phyloP scores from a whole-genome alignment of 345 rosid species.

The Salix exigua region DNA sequence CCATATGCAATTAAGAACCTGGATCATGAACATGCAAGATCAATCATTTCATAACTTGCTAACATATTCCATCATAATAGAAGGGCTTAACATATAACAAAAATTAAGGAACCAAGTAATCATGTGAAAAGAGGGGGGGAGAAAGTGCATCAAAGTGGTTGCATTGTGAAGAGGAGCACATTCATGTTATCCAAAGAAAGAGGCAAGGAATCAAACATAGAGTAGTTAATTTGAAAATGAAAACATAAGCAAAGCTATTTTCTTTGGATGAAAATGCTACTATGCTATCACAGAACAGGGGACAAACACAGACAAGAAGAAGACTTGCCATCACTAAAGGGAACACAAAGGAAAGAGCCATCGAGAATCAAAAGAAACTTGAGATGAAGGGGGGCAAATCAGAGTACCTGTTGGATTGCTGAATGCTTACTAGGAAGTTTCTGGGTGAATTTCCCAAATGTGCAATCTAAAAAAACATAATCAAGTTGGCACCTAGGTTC shows the following conservation, averaged over 20 bases:
- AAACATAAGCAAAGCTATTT: not conserved
- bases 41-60: not conserved
- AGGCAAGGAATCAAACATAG: not conserved
- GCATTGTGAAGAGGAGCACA: too few relatives aligned
- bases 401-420: conserved; percentile 63
- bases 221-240: not conserved
- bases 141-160: not conserved
- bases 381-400: not conserved
- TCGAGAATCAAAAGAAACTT: not conserved
- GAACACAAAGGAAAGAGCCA: not conserved
- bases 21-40: conserved; percentile 20
- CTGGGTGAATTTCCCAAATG: conserved; percentile 61
- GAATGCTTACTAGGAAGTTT: conserved; percentile 66
- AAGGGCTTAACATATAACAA: not conserved
- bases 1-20: conserved; percentile 86
- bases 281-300: not conserved
- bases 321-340: too few relatives aligned
- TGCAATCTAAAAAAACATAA: conserved; percentile 79
- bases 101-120: not conserved
- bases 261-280: not conserved
- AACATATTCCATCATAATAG: not conserved
- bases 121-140: not conserved
- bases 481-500: conserved; percentile 52
- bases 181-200: not conserved
- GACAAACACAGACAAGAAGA: too few relatives aligned